Evolutionary conservation across 495 filamentous ascomycete species (phyloP).

Genomic region (Aspergillus nanangensis): DNA sequence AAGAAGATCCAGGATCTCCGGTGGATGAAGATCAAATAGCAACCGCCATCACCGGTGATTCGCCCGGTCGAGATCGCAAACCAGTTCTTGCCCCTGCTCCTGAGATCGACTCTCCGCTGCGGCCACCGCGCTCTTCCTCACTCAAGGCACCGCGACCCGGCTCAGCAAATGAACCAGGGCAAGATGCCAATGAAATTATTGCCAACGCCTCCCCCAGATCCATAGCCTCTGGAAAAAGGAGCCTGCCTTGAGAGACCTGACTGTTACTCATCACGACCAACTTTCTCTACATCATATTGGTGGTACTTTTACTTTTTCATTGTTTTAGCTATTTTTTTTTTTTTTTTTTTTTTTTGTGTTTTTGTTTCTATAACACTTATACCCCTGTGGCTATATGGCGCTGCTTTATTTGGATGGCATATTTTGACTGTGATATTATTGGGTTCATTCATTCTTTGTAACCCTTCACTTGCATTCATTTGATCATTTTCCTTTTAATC

Average conservation of each 20-base stretch:
- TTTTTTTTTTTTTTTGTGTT: slow-evolving; percentile 15
- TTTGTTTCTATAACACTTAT: slow-evolving; percentile 21
- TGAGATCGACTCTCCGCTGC: slow-evolving; percentile 26
- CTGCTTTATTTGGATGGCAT: slow-evolving; percentile 14
- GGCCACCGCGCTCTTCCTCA: slow-evolving; percentile 38
- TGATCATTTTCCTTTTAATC: neutral
- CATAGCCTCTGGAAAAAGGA: slow-evolving; percentile 5
- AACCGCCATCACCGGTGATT: slow-evolving; percentile 12
- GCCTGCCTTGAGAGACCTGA: neutral
- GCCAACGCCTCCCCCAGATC: slow-evolving; percentile 12
- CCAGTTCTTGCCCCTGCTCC: slow-evolving; percentile 31
- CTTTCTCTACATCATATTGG: too few relatives aligned
- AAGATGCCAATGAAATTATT: neutral
- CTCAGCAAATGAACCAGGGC: neutral
- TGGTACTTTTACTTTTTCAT: slow-evolving; percentile 3
- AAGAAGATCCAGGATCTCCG: slow-evolving; percentile 34
- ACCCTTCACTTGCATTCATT: neutral
- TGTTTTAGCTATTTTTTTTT: slow-evolving; percentile 5
- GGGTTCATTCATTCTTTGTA: slow-evolving; percentile 1
- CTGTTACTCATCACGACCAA: slow-evolving; percentile 2
- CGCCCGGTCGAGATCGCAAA: slow-evolving; percentile 18
- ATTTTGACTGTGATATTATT: slow-evolving; percentile 13
- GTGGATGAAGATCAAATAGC: slow-evolving; percentile 16
- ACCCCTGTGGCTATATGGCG: slow-evolving; percentile 25
- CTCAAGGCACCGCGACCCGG: slow-evolving; percentile 15